A percentile compares a stretch with the other conserved stretches of the same genome.
These are phyloP conservation scores for Malassezia equina DNA, from an alignment of 1,284 basidiomycete genomes.

Conservation along the genomic window DNA sequence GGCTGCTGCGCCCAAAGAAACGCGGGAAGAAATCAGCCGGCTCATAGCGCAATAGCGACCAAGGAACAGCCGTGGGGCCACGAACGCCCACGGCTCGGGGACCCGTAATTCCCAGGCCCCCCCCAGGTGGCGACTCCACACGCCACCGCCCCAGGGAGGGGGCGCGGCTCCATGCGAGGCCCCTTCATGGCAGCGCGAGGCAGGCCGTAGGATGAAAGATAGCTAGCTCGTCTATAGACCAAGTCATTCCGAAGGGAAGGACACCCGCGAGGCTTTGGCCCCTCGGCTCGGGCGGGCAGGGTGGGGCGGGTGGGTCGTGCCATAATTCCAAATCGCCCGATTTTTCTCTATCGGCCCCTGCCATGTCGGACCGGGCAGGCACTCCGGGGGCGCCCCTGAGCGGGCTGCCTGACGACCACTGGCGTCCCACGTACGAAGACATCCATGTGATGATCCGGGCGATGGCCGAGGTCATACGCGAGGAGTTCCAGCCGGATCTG, in stretches of 20 bases:
- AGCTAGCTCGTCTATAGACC: neutral
- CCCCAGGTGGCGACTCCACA: neutral
- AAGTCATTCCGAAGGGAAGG: too few relatives aligned
- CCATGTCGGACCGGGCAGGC: neutral
- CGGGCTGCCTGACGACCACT: constrained; percentile 39
- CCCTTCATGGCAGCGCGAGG: neutral
- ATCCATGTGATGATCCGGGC: constrained; percentile 42
- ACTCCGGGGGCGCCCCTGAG: neutral
- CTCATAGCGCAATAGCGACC: neutral
- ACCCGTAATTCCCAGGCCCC: neutral
- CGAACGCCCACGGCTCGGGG: neutral
- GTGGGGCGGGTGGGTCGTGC: neutral
- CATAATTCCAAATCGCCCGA: neutral
- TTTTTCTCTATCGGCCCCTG: neutral
- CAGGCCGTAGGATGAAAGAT: neutral
- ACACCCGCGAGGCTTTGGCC: too few relatives aligned
- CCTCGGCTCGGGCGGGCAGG: too few relatives aligned
- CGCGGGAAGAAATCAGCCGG: neutral
- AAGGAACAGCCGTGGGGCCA: neutral
- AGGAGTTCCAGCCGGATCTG: constrained; percentile 38
- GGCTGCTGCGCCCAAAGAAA: neutral
- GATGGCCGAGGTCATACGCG: constrained; percentile 33
- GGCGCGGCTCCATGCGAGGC: neutral
- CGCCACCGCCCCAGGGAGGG: too few relatives aligned
- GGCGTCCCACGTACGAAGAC: constrained; percentile 46